Base-by-base conservation (phyloP, 2,329 filamentous ascomycete genomes). In the Penicillium sclerotigenum region DNA sequence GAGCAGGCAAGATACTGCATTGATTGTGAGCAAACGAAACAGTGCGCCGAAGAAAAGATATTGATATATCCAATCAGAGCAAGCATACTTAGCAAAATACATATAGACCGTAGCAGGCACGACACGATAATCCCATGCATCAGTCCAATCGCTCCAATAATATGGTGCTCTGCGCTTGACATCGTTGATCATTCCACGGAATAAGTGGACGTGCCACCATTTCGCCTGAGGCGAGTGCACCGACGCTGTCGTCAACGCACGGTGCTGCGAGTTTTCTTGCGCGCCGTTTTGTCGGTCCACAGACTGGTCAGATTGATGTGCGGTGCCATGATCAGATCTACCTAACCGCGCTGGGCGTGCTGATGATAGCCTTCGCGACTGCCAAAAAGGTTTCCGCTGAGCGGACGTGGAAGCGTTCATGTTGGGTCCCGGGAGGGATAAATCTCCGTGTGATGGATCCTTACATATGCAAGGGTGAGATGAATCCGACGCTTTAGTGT, bases 101-200 rank as follows among this genome's bases (percentile, higher is more conserved):
- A 95, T 96, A 75, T 95, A 95, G 29, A 95, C 79, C 10, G 91
- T 95, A 16, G 90, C 90, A 1, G 91, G 91, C 37, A 96, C 82
- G 40, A 96, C 89, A 52, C 91, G 84, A 77, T 96, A 96, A 70
- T 95, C 89, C 89, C 89, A 94, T 1, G 91, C 91, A 77, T 96
- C 91, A 18, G 71, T 79, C 89, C 89, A 95, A 73, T 96, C 91
- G 73, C 87, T 92, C 75, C 77, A 79, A 69, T 94, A 96, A 70
- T 82, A 95, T 1, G 91, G 91, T 8, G 82, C 81, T 59, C 91
- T 79, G 56, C 90, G 84, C 61, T 85, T 85, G 33, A 95, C 68
- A 74, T 96, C 91, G 68, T 89, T 86, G 56, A 86, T 71, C 84
- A 96, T 95, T 66, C 91, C 91, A 36, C 84, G 84, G 72, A 93